Base-by-base conservation (phyloP, 495 filamentous ascomycete species). In the Apodospora peruviana region DNA sequence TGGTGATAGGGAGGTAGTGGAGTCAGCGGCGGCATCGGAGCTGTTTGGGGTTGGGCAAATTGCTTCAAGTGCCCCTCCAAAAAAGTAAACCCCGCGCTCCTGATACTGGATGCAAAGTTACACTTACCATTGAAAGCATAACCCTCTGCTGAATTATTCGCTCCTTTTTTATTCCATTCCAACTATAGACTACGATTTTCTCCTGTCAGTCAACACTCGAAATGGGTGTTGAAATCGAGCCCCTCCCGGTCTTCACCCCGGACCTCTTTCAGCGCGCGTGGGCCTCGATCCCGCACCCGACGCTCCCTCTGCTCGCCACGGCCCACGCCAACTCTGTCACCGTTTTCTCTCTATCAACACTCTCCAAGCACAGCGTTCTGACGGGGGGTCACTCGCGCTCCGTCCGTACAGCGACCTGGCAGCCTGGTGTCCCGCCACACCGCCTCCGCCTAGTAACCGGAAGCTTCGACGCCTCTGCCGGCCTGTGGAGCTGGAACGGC, bases 371-470 rank as follows among this genome's bases (percentile, higher is more conserved):
- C 53, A 87, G 83, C 43, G 80, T 79, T 2, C 84, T 98, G 21
- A 80, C 85, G 8, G 89, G 90, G 35, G 93, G 91, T 2, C 93
- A 98, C 68, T 87, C 90, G 47, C 87, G 93, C 36, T 88, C 83
- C 49, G 79, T 98, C 11, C 80, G 93, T 35, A 76, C 80, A 36
- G 78, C 79, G 10, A 84, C 87, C 29, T 98, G 93, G 93, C 90
- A 93, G 64, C 91, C 91, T 5, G 42, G n/a, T n/a, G 38, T 62
- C 32, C 60, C 69, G 21, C 75, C 81, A 36, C 76, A 85, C 29
- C 35, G 27, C 55, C 82, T 83, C 48, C 85, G 90, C 27, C 72
- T 96, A n/a, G 90, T 90, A 0, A 95, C 90, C 1, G 91, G 88
- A 9, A 87, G 82, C 56, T 97, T 97, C 66, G 91, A 97, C 61